Base-by-base conservation (phyloP, 164 flowering plant genomes). In the Warburgia ugandensis region DNA sequence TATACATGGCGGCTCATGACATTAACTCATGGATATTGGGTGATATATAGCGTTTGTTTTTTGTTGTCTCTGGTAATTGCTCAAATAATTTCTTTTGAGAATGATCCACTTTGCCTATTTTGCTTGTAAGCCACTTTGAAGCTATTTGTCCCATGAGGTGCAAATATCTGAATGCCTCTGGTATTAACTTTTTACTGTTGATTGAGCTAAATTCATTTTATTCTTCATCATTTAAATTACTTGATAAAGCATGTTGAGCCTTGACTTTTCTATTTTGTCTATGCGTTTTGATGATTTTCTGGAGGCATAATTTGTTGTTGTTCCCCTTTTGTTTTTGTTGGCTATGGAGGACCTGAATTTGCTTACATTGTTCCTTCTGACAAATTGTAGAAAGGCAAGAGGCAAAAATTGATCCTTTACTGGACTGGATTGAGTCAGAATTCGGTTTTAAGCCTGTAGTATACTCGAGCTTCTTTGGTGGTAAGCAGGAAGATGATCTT, bases 381-480 rank as follows among this genome's bases (percentile, higher is more conserved):
- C 26, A 26, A 28, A 20, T 46, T 72, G 68, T 74, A 91, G 97
- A 79, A 29, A 49, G 58, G 28, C 97, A 92, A 66, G 80, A 68
- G 58, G 80, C 82, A 76, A 86, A 79, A 69, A 60, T 92, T n/a
- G 85, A 84, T 63, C 96, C 99, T 32, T 52, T 92, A 16, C 84
- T 92, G 25, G 54, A 62, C 4, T 92, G 99, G 99, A 68, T 92
- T 26, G 82, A 79, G 53, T 74, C 80, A 19, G 89, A 86, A 63
- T 88, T 88, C 54, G 95, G 99, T 25, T 70, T 72, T 58, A 83
- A 77, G 77, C 95, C 99, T 52, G 65, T 63, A 13, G 78, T 88
- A 20, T 71, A 81, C 77, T 59, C 94, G 3, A 79, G 87, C 59
- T 65, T 83, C 53, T 88, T 88, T 71, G 96, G 96, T 44, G 96